A percentile compares a stretch with the other conserved stretches of the same genome.
These are phyloP conservation scores for Xylaria flabelliformis DNA, from an alignment of 495 filamentous ascomycete genomes.

Conservation along the genomic window DNA sequence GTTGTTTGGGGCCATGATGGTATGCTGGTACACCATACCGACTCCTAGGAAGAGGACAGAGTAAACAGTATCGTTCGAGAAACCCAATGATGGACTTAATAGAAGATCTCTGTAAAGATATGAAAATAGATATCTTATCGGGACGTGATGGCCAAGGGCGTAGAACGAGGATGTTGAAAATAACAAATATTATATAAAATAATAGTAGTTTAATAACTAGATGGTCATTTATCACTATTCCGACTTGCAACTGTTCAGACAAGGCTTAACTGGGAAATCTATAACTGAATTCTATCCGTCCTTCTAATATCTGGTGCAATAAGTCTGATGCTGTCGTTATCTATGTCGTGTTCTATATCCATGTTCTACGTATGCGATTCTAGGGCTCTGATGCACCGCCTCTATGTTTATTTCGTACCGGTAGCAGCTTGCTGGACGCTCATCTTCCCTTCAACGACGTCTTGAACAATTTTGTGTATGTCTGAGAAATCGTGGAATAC, in stretches of 20 bases:
- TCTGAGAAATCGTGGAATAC: slow-evolving; percentile 78
- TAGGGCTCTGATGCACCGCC: not conserved
- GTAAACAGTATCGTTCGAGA: slow-evolving; percentile 30
- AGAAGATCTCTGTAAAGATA: not conserved
- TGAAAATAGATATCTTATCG: not conserved
- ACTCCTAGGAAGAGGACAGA: slow-evolving; percentile 61
- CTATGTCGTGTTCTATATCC: slow-evolving; percentile 27
- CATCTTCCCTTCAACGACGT: slow-evolving; percentile 68
- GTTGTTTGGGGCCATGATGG: slow-evolving; percentile 72
- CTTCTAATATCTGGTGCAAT: slow-evolving; percentile 25
- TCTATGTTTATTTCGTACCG: slow-evolving; percentile 34
- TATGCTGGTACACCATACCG: slow-evolving; percentile 68
- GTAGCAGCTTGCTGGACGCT: slow-evolving; percentile 53
- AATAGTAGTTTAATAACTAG: not conserved
- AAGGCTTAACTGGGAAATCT: slow-evolving; percentile 1
- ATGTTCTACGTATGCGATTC: slow-evolving; percentile 10
- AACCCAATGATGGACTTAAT: not conserved
- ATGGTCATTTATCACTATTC: not conserved
- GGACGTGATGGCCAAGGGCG: no score
- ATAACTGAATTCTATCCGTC: slow-evolving; percentile 25
- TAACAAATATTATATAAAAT: not conserved
- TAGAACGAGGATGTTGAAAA: not conserved
- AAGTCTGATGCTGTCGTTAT: not conserved
- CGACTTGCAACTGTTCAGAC: not conserved
- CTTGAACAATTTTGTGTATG: slow-evolving; percentile 75